Evolutionary conservation across 177 flowering plant genomes (phyloP).

Genomic region (Telopea speciosissima): DNA sequence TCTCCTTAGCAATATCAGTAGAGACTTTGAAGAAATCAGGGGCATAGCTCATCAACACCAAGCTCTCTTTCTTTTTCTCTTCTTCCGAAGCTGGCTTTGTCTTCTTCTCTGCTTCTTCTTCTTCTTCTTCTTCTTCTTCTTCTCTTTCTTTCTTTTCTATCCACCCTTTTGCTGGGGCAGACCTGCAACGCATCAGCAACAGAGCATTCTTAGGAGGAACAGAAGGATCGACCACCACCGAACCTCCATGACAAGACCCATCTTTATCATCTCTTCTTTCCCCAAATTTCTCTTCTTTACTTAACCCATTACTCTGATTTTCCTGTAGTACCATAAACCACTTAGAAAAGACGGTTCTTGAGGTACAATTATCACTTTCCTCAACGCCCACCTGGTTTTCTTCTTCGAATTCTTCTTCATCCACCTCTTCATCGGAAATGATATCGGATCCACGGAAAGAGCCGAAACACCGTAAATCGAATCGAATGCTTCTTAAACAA

Average conservation of each 20-base stretch:
- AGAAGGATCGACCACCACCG: slow-evolving; percentile 16
- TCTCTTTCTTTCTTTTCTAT: slow-evolving; percentile 33
- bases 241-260: slow-evolving; percentile 11
- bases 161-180: slow-evolving; percentile 83
- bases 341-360: slow-evolving; percentile 58
- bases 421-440: slow-evolving; percentile 52
- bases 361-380: slow-evolving; percentile 13
- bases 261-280: slow-evolving; percentile 6
- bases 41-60: slow-evolving; percentile 56
- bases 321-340: slow-evolving; percentile 92
- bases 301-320: slow-evolving; percentile 24
- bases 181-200: slow-evolving; percentile 82
- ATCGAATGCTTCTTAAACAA: slow-evolving; percentile 46
- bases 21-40: slow-evolving; percentile 64
- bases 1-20: slow-evolving; percentile 72
- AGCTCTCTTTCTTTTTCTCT: slow-evolving; percentile 34
- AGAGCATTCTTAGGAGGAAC: slow-evolving; percentile 83
- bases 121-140: slow-evolving; percentile 13
- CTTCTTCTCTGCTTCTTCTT: slow-evolving; percentile 17
- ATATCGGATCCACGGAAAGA: slow-evolving; percentile 38
- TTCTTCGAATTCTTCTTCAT: slow-evolving; percentile 21
- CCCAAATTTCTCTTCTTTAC: slow-evolving; percentile 9
- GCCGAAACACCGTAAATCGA: slow-evolving; percentile 80
- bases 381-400: not conserved
- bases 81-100: slow-evolving; percentile 12